A percentile compares a stretch with the other conserved stretches of the same genome.
Conservation (phyloP, 306 rosid species). For the Vigna trinervia region DNA sequence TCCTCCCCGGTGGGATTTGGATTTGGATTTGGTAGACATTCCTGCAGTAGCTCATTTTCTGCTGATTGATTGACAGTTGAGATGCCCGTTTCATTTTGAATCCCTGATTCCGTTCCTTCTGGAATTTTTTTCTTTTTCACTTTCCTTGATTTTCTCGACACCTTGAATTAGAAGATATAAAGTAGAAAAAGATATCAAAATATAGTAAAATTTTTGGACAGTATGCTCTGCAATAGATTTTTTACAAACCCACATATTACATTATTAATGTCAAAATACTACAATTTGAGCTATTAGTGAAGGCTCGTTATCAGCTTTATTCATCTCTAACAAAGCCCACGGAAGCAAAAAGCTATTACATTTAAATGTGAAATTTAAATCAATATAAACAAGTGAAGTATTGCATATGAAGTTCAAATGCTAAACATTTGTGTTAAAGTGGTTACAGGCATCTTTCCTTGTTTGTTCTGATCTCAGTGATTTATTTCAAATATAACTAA, state of each 20-base stretch:
- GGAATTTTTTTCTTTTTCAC: slow-evolving; percentile 56
- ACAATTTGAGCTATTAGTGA: background rate
- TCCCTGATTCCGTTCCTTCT: slow-evolving; percentile 52
- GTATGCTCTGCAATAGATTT: background rate
- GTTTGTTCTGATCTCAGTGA: background rate
- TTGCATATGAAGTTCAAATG: slow-evolving; percentile 10
- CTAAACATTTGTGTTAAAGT: background rate
- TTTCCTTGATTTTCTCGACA: slow-evolving; percentile 76
- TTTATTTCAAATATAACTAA: background rate
- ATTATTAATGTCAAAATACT: background rate
- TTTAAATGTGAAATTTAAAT: background rate
- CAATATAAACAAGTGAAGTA: slow-evolving; percentile 6
- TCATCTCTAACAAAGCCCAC: background rate
- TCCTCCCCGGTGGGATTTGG: slow-evolving; percentile 51
- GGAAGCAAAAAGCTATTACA: slow-evolving; percentile 7
- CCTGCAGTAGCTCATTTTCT: slow-evolving; percentile 49
- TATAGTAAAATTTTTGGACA: slow-evolving; percentile 9
- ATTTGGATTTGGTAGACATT: slow-evolving; percentile 37
- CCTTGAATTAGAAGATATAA: slow-evolving; percentile 56
- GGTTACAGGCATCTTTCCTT: slow-evolving; percentile 2
- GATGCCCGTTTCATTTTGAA: slow-evolving; percentile 54
- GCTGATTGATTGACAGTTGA: slow-evolving; percentile 50
- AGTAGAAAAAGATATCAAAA: slow-evolving; percentile 33
- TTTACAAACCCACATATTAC: background rate
- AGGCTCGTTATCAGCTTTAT: background rate